phyloP scores from a whole-genome alignment of 257 asterid genomes.

The Handroanthus guayacan region DNA sequence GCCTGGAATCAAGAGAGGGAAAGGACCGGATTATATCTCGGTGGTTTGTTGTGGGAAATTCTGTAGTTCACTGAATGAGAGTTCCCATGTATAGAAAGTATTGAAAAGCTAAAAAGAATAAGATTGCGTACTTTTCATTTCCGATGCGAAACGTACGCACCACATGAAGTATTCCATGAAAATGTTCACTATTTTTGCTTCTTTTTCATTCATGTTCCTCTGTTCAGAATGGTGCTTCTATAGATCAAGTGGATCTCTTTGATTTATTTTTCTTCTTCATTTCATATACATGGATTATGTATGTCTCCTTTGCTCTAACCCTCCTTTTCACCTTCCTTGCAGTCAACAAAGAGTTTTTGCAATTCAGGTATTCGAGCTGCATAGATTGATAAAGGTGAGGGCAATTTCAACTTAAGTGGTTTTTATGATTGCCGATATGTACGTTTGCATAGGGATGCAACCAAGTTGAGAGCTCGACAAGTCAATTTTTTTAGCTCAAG shows the following conservation, averaged over 20 bases:
- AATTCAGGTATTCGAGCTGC: conserved; percentile 94
- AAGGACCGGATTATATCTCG: neutral
- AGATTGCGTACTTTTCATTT: neutral
- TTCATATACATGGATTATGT: neutral
- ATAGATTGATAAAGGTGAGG: conserved; percentile 78
- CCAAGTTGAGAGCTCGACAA: too few relatives aligned
- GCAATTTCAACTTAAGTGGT: neutral
- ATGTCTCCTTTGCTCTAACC: conserved; percentile 11
- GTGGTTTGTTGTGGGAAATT: conserved; percentile 1
- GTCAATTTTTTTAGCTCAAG: too few relatives aligned
- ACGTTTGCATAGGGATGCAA: too few relatives aligned
- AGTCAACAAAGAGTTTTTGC: conserved; percentile 90
- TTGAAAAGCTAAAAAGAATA: too few relatives aligned
- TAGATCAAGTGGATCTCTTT: neutral
- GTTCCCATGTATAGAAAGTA: neutral
- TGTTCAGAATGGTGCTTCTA: neutral
- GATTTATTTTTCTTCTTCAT: neutral
- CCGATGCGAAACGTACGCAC: neutral
- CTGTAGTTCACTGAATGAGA: neutral
- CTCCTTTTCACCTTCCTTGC: conserved; percentile 35
- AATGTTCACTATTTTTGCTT: neutral
- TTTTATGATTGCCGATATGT: neutral
- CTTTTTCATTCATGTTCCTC: neutral
- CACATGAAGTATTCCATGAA: neutral
- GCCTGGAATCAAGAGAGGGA: neutral